These are phyloP conservation scores for Limtongozyma cylindracea DNA, from an alignment of 805 yeast species.

Conservation along the genomic window DNA sequence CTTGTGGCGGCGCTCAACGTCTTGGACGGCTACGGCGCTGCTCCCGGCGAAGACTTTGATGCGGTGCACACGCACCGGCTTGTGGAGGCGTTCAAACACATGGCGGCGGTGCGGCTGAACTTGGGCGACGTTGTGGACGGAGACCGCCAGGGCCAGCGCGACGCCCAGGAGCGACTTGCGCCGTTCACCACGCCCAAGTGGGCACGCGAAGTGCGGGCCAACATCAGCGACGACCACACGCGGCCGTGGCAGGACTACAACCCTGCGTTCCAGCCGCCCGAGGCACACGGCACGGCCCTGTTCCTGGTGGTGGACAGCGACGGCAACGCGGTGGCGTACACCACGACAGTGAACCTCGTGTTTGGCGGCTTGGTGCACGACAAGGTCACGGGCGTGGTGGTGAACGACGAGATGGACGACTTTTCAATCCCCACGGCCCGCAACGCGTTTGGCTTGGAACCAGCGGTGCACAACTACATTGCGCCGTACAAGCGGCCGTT, in stretches of 20 bases:
- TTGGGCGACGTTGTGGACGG: constrained; percentile 72
- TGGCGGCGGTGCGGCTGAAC: constrained; percentile 66
- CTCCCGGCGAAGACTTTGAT: not conserved
- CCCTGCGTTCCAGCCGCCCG: constrained; percentile 53
- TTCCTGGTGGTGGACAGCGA: constrained; percentile 51
- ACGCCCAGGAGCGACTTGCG: constrained; percentile 8
- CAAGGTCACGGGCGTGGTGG: constrained; percentile 51
- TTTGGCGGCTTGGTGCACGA: constrained; percentile 78
- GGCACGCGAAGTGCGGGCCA: constrained; percentile 19
- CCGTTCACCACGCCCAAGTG: constrained; percentile 27
- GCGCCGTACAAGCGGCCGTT: constrained; percentile 62
- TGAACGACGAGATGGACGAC: constrained; percentile 90
- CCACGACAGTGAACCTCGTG: constrained; percentile 65
- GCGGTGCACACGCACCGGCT: constrained; percentile 31
- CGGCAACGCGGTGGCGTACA: constrained; percentile 64
- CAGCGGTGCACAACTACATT: constrained; percentile 60
- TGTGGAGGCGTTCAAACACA: constrained; percentile 83
- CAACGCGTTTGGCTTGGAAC: constrained; percentile 61
- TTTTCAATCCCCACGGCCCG: constrained; percentile 46
- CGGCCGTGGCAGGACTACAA: constrained; percentile 46
- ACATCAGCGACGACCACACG: constrained; percentile 34
- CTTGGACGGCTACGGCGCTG: too few species aligned
- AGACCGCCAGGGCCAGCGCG: constrained; percentile 7
- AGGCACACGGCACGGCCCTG: constrained; percentile 85
- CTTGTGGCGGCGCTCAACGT: constrained; percentile 41